A percentile compares a stretch with the other conserved stretches of the same genome.
Evolutionary conservation across 805 yeast species (phyloP).

Genomic region (Yarrowia porcina): DNA sequence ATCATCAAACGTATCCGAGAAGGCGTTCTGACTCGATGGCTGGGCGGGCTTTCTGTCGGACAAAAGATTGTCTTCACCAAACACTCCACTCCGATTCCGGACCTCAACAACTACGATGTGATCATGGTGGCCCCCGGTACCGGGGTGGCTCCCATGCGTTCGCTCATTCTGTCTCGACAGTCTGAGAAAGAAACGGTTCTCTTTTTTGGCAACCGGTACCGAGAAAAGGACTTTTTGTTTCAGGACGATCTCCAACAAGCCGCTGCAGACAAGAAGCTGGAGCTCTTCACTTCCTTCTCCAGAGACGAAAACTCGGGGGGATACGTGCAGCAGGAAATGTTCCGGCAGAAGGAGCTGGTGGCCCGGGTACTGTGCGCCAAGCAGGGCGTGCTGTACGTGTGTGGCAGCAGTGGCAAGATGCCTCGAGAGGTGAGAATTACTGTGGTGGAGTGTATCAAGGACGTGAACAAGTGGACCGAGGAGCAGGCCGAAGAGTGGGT

Average conservation of each 20-base stretch:
- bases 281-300: slow-evolving; percentile 45
- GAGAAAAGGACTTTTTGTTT: slow-evolving; percentile 66
- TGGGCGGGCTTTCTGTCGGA: slow-evolving; percentile 49
- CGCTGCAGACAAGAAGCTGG: slow-evolving; percentile 37
- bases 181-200: slow-evolving; percentile 44
- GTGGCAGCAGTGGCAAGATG: slow-evolving; percentile 95
- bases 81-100: slow-evolving; percentile 42
- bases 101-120: slow-evolving; percentile 36
- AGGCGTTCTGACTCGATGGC: slow-evolving; percentile 81
- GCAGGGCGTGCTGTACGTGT: slow-evolving; percentile 66
- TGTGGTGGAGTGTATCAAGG: slow-evolving; percentile 54
- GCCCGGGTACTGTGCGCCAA: slow-evolving; percentile 52
- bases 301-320: slow-evolving; percentile 42
- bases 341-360: slow-evolving; percentile 48
- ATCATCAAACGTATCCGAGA: slow-evolving; percentile 67
- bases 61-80: slow-evolving; percentile 51
- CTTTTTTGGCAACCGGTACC: slow-evolving; percentile 72
- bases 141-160: slow-evolving; percentile 90
- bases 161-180: slow-evolving; percentile 49
- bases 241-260: slow-evolving; percentile 30
- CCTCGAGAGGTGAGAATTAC: slow-evolving; percentile 86
- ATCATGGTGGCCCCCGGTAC: slow-evolving; percentile 90
- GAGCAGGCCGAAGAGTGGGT: slow-evolving; percentile 52
- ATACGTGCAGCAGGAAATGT: slow-evolving; percentile 78
- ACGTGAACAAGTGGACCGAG: slow-evolving; percentile 46